phyloP scores from a whole-genome alignment of 352 stramenopile genomes.

The Thalassiosira sp. region DNA sequence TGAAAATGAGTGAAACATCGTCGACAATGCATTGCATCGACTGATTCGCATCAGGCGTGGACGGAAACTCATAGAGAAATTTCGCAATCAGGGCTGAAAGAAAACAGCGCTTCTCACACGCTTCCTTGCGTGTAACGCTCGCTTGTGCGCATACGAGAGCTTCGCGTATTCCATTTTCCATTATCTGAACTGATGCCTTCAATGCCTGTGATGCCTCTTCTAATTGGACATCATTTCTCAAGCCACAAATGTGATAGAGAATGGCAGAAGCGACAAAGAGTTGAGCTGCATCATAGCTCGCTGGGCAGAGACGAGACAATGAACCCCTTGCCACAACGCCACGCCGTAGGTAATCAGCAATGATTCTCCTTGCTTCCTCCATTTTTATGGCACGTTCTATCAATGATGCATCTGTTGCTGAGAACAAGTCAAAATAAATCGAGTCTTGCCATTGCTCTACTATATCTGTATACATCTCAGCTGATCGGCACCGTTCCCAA shows the following conservation, averaged over 20 bases:
- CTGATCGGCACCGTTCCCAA: constrained; percentile 30
- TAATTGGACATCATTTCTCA: constrained; percentile 9
- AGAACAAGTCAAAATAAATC: constrained; percentile 46
- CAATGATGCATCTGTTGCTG: constrained; percentile 30
- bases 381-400: constrained; percentile 17
- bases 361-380: constrained; percentile 18
- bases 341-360: constrained; percentile 43
- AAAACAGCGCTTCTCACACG: constrained; percentile 40
- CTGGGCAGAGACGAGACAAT: constrained; percentile 59
- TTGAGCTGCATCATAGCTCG: constrained; percentile 52
- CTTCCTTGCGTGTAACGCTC: constrained; percentile 20
- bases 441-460: constrained; percentile 56
- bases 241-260: constrained; percentile 54
- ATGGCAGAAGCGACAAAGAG: constrained; percentile 56
- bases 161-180: constrained; percentile 74
- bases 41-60: constrained; percentile 1
- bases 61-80: constrained; percentile 54
- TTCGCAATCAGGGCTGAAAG: constrained; percentile 30
- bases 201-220: constrained; percentile 45
- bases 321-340: constrained; percentile 51
- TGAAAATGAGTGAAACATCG: constrained; percentile 57
- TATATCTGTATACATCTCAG: constrained; percentile 33
- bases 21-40: constrained; percentile 23
- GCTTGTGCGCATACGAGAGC: constrained; percentile 27
- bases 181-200: constrained; percentile 55